These are phyloP conservation scores for Phyllostachys edulis DNA, from an alignment of 176 grass and related monocot genomes.

Conservation along the genomic window DNA sequence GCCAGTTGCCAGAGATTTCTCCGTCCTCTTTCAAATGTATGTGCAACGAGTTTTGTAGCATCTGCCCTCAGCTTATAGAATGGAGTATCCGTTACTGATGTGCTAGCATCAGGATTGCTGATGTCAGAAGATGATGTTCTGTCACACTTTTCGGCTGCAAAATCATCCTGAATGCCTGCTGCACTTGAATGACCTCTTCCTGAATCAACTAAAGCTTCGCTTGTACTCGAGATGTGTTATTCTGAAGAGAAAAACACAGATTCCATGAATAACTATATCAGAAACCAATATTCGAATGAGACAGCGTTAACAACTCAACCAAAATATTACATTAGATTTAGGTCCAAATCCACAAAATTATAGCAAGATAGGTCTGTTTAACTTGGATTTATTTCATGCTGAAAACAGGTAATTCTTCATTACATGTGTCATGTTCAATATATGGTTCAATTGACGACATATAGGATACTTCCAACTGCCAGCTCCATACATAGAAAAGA, in stretches of 20 bases:
- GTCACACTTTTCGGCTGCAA: constrained; percentile 35
- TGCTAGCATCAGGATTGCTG: constrained; percentile 46
- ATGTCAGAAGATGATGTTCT: constrained; percentile 42
- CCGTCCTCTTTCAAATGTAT: constrained; percentile 87
- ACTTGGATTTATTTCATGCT: neutral
- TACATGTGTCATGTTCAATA: neutral
- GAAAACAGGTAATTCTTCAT: neutral
- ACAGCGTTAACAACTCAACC: constrained; percentile 12
- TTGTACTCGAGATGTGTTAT: constrained; percentile 42
- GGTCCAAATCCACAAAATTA: neutral
- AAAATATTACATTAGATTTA: constrained; percentile 12
- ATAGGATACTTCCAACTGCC: neutral
- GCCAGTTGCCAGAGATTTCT: constrained; percentile 97
- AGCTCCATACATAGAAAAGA: constrained; percentile 1
- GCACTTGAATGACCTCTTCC: constrained; percentile 43
- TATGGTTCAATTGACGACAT: neutral
- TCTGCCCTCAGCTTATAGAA: constrained; percentile 92
- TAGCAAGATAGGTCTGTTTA: neutral
- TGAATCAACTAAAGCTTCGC: constrained; percentile 49
- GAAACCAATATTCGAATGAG: constrained; percentile 17
- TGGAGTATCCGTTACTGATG: constrained; percentile 58
- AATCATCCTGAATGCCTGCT: constrained; percentile 31
- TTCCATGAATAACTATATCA: constrained; percentile 23
- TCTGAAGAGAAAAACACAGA: constrained; percentile 37
- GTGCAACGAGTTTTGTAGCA: constrained; percentile 67